A percentile compares a stretch with the other conserved stretches of the same genome.
Conservation (phyloP, 2,329 filamentous ascomycete genomes). For the Venturia nashicola region DNA sequence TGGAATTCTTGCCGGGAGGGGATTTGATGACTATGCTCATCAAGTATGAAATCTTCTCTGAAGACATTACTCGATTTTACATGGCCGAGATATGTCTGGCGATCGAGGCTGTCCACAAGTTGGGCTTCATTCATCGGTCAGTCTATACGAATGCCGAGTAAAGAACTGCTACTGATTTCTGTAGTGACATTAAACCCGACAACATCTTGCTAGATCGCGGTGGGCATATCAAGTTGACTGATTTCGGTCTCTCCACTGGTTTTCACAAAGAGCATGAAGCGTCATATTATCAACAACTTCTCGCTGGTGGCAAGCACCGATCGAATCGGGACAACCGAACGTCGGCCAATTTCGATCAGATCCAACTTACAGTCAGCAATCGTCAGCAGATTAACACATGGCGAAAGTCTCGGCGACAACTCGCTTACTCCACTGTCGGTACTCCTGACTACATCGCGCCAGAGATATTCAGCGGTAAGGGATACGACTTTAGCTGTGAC, state of each 20-base stretch:
- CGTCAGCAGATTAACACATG: slow-evolving; percentile 97
- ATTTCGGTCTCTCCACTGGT: slow-evolving; percentile 94
- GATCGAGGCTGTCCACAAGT: slow-evolving; percentile 96
- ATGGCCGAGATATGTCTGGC: slow-evolving; percentile 96
- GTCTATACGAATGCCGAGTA: slow-evolving; percentile 19
- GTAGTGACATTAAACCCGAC: slow-evolving; percentile 95
- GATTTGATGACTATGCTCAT: slow-evolving; percentile 99
- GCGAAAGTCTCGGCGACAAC: slow-evolving; percentile 86
- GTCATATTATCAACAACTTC: slow-evolving; percentile 92
- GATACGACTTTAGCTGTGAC: slow-evolving; percentile 93
- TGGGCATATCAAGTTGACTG: slow-evolving; percentile 94
- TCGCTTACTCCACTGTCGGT: slow-evolving; percentile 96
- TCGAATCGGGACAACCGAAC: slow-evolving; percentile 56
- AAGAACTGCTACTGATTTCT: not conserved
- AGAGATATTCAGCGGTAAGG: slow-evolving; percentile 93
- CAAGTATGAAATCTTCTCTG: slow-evolving; percentile 99
- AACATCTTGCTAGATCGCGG: slow-evolving; percentile 93
- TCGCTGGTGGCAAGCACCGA: slow-evolving; percentile 51
- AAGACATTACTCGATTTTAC: slow-evolving; percentile 97
- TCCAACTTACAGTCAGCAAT: slow-evolving; percentile 96
- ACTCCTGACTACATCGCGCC: slow-evolving; percentile 98
- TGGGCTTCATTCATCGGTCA: slow-evolving; percentile 96
- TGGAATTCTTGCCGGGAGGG: slow-evolving; percentile 97
- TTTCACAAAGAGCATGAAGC: slow-evolving; percentile 98
- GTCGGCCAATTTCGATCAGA: slow-evolving; percentile 93